phyloP scores from a whole-genome alignment of 345 rosid genomes.

The Boechera divaricarpa region DNA sequence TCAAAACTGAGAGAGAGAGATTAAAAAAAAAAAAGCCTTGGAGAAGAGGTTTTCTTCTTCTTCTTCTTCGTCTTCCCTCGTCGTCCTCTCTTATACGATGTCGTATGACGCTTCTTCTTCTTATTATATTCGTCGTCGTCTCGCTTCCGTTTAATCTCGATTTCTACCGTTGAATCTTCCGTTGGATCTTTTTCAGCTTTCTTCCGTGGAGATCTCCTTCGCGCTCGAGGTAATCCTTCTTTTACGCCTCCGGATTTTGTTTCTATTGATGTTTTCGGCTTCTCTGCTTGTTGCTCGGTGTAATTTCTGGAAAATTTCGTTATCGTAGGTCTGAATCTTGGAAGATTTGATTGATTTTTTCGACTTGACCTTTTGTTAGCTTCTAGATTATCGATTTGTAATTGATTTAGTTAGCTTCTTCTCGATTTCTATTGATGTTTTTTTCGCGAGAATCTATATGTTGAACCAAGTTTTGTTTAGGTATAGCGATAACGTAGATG shows the following conservation, averaged over 20 bases:
- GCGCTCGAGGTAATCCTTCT: constrained; percentile 34
- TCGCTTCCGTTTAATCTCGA: constrained; percentile 34
- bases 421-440: constrained; percentile 25
- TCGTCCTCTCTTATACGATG: constrained; percentile 26
- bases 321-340: constrained; percentile 15
- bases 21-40: constrained; percentile 43
- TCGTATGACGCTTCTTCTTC: not conserved
- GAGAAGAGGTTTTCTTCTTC: constrained; percentile 46
- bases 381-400: constrained; percentile 28
- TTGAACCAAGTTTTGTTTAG: constrained; percentile 24
- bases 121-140: constrained; percentile 17
- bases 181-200: constrained; percentile 20
- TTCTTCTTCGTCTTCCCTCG: constrained; percentile 23
- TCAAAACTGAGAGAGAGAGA: constrained; percentile 39
- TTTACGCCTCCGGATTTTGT: not conserved
- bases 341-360: constrained; percentile 35
- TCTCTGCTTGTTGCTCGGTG: constrained; percentile 6
- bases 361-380: constrained; percentile 20
- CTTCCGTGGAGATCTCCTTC: constrained; percentile 36
- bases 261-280: not conserved
- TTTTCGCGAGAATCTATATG: not conserved
- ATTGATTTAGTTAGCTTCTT: constrained; percentile 20
- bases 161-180: not conserved
- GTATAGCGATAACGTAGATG: constrained; percentile 12
- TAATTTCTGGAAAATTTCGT: constrained; percentile 12